Conservation (phyloP, 2,329 filamentous ascomycete genomes). For the Pseudogymnoascus sp. region DNA sequence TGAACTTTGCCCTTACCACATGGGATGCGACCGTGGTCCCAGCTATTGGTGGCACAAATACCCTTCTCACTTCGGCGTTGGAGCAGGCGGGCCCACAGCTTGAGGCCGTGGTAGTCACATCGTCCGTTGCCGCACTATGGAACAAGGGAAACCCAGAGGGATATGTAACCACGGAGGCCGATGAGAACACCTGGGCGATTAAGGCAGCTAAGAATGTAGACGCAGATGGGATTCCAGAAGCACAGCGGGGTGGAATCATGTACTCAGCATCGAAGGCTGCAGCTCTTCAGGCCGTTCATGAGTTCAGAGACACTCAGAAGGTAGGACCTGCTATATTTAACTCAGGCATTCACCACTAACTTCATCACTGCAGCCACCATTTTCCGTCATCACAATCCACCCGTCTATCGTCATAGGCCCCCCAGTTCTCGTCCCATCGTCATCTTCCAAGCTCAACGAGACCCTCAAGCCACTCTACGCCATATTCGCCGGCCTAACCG, state of each 20-base stretch:
- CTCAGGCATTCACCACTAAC: neutral
- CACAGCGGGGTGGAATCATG: neutral
- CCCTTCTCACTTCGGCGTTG: neutral
- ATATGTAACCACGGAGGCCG: neutral
- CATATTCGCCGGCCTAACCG: conserved; percentile 29
- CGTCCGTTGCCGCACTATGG: neutral
- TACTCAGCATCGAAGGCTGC: neutral
- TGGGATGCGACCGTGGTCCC: conserved; percentile 25
- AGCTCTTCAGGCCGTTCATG: neutral
- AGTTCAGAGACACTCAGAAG: neutral
- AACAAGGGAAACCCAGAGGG: neutral
- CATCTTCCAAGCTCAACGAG: conserved; percentile 27
- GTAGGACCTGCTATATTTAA: neutral
- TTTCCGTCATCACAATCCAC: conserved; percentile 34
- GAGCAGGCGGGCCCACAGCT: neutral
- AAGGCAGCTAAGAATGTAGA: neutral
- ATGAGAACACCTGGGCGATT: neutral
- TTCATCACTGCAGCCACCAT: conserved; percentile 17
- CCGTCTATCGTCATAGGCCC: conserved; percentile 37
- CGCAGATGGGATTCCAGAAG: neutral
- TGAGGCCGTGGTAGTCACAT: neutral
- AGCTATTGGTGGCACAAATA: neutral
- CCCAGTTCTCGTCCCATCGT: conserved; percentile 29
- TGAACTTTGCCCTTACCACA: conserved; percentile 25
- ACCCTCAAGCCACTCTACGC: conserved; percentile 30